Evolutionary conservation across 2,329 filamentous ascomycete genomes (phyloP), one percentile per base, ranked within the genome.

Genomic region (Phyllosticta citribraziliensis): DNA sequence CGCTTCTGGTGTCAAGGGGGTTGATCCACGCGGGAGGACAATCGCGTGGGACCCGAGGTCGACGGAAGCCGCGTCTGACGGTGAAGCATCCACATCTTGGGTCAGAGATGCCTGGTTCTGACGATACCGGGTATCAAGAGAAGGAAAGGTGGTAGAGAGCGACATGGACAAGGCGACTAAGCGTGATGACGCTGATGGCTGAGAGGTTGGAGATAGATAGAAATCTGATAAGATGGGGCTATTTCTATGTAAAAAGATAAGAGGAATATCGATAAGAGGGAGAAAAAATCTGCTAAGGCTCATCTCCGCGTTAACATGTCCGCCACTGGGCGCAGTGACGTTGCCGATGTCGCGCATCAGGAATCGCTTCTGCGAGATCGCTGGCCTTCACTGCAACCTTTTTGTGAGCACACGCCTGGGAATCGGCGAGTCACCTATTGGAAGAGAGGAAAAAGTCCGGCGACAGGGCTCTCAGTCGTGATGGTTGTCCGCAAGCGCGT

Each of bases 251-350:
- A 14, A 53, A 22, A 53, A 52, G 12, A 56, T 4, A 24, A 25
- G 19, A 19, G 12, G 24, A 56, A 56, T 25, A 35, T 54, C 30
- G 20, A 60, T 47, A 27, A 51, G 55, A 17, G 55, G 62, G 53
- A 64, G 63, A 52, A 64, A 60, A 52, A 64, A 57, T 52, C 59
- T 65, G 52, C 61, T 60, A 20, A 57, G 57, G 19, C 56, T 64
- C 19, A 63, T 63, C 47, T 58, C 58, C 19, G 61, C 63, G 24
- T 50, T 64, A n/a, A 8, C 40, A 47, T n/a, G 40, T 47, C 17
- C 40, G 40, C 40, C 40, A 47, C 40, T n/a, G 40, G 14, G 40
- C 17, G 40, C 40, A 47, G 40, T 47, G 40, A 47, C 40, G 40
- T 47, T 47, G 40, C 40, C 40, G 40, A 47, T 47, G 40, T 47